A percentile compares a stretch with the other conserved stretches of the same genome.
Conservation (phyloP, 202 grass and related monocot genomes). For the Schoenoplectus triqueter region DNA sequence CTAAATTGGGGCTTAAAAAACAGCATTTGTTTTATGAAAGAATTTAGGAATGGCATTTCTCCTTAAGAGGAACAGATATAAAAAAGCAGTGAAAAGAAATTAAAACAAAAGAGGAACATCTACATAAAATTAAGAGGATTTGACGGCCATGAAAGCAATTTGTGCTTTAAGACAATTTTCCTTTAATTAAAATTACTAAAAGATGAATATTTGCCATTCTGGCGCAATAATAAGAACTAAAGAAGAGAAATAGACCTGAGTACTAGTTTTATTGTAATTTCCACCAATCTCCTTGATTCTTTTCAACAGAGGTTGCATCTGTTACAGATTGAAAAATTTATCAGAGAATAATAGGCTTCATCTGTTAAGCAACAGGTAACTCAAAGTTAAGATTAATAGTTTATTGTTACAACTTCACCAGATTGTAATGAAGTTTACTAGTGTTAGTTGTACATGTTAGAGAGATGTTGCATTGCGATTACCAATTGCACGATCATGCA, state of each 20-base stretch:
- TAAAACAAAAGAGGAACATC: background rate
- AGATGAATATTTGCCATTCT: constrained; percentile 10
- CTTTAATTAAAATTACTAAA: background rate
- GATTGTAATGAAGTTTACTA: background rate
- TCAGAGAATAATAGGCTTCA: constrained; percentile 33
- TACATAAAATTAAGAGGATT: constrained; percentile 10
- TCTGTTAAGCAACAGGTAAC: background rate
- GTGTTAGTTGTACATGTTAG: background rate
- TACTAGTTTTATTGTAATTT: constrained; percentile 63
- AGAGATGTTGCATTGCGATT: background rate
- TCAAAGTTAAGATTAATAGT: constrained; percentile 9
- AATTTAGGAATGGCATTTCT: background rate
- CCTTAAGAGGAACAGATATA: background rate
- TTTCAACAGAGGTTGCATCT: constrained; percentile 82
- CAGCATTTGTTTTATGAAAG: background rate
- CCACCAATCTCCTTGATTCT: constrained; percentile 76
- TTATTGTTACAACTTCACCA: background rate
- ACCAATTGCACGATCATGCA: too few relatives aligned
- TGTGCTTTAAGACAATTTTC: background rate
- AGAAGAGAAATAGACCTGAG: constrained; percentile 56
- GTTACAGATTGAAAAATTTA: constrained; percentile 23
- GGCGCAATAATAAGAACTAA: background rate
- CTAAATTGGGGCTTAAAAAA: too few relatives aligned
- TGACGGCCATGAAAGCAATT: background rate
- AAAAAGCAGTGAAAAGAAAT: background rate